These are phyloP conservation scores for Capronia epimyces DNA, from an alignment of 2,329 filamentous ascomycete genomes.

Conservation along the genomic window DNA sequence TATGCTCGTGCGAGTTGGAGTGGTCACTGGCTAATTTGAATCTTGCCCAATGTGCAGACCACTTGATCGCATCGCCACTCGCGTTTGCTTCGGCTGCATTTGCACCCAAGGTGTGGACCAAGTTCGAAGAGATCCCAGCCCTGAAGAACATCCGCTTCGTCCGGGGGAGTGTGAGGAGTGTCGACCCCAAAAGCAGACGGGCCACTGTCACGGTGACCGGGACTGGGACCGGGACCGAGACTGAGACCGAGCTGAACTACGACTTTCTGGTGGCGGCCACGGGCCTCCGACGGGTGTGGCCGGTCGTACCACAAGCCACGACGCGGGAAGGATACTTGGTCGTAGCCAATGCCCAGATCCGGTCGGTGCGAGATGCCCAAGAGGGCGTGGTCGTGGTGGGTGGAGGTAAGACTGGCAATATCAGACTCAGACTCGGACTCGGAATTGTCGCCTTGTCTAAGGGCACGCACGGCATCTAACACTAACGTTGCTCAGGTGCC, in stretches of 20 bases:
- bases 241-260: constrained; percentile 45
- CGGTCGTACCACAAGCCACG: constrained; percentile 64
- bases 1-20: too few species aligned
- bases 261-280: constrained; percentile 72
- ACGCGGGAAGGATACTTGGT: constrained; percentile 58
- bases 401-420: constrained; percentile 50
- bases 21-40: neutral
- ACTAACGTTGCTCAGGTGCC: constrained; percentile 38
- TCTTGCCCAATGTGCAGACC: constrained; percentile 54
- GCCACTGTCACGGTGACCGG: constrained; percentile 55
- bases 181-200: constrained; percentile 57
- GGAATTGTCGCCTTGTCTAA: too few species aligned
- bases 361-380: constrained; percentile 47
- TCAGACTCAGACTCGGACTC: neutral
- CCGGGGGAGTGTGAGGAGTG: constrained; percentile 57
- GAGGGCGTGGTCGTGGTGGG: constrained; percentile 67
- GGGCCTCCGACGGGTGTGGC: constrained; percentile 64
- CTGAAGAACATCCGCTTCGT: constrained; percentile 60
- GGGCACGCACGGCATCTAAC: too few species aligned
- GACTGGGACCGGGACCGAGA: constrained; percentile 44
- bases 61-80: constrained; percentile 69
- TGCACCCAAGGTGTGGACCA: constrained; percentile 64
- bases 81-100: constrained; percentile 61
- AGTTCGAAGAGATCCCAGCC: constrained; percentile 61
- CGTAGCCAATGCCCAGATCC: constrained; percentile 58